Evolutionary conservation across 2,329 filamentous ascomycete genomes (phyloP), one percentile per base, ranked within the genome.

Genomic region (Alternaria tenuissima): DNA sequence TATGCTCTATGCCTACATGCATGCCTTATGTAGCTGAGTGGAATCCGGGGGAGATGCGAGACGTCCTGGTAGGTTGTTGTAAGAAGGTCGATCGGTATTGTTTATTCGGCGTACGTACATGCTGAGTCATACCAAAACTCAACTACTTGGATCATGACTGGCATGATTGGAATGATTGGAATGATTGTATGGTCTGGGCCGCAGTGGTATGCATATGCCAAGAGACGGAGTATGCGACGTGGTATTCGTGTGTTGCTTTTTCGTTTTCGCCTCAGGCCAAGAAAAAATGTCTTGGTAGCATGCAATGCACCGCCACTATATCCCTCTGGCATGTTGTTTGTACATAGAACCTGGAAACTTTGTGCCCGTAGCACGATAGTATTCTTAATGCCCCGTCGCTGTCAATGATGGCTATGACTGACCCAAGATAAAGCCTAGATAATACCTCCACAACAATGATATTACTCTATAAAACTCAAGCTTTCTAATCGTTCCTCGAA

Each of bases 1-100:
- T 34, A 49, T 49, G 46, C 55, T 36, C 38, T 46, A 44, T 36
- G 20, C 16, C 30, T 8, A 52, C 3, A 52, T 44, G 55, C 46
- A 57, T 28, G 34, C 46, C 30, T 49, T 16, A 2, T 49, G 32
- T 38, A 49, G 46, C 32, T 24, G 46, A 22, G 46, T 38, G 46
- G 32, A 49, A 49, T 38, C 46, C 20, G 46, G 46, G 46, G 46
- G 14, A 38, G 20, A 49, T 49, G 46, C 34, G 46, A 38, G 14
- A 36, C 18, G 3, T 22, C 16, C 22, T n/a, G 42, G 24, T 44
- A 28, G 24, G 22, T 44, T 39, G 36, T 39, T 26, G 46, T 36
- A 16, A 38, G n/a, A 30, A 48, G 30, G 18, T 48, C 14, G 30
- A 34, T 12, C 34, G 5, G 20, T 38, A 7, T 49, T 49, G 46